Base-by-base conservation (phyloP, 306 rosid species). In the Lathyrus sativus region DNA sequence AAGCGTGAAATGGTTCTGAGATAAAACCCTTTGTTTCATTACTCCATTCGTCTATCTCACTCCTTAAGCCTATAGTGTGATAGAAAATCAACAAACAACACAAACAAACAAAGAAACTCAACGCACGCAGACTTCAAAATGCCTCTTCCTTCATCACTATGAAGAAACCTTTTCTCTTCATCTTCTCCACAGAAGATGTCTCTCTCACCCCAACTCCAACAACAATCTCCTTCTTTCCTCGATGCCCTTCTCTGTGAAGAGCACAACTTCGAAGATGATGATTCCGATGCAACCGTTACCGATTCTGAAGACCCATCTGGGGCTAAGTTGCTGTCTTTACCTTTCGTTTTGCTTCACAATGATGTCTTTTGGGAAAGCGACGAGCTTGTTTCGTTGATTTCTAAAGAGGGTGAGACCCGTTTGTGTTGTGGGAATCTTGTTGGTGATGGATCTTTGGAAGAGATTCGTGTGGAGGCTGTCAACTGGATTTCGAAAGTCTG, bases 201-300 rank as follows among this genome's bases (percentile, higher is more conserved):
- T 74, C 83, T 86, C 9, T 1, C 38, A 38, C 74, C 18, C 12
- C 77, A 83, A 19, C 76, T 2, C 3, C 67, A 14, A 4, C 67
- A 14, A 4, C 79, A 75, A 41, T 82, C 89, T 38, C 78, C 90
- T 6, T 73, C 76, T 12, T 51, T 78, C 50, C 60, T 88, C 12
- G 91, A 88, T 6, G 68, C 89, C 29, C 87, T 88, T 45, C 88
- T 90, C 79, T 90, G 96, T 31, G 86, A 82, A 74, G 95, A 82
- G 55, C 85, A 82, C 44, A 82, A 82, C 41, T 73, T 89, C 17
- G 84, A 82, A 7, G 89, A 57, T 11, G 54, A 62, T 11, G 33
- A 62, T 24, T 78, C 82, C 13, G 73, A 39, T 28, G 62, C 28
- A n/a, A 54, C 75, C 63, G 78, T 48, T 11, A 50, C 9, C 12